phyloP scores from a whole-genome alignment of 73 alveolate species.

The Paramecium sexaurelia region DNA sequence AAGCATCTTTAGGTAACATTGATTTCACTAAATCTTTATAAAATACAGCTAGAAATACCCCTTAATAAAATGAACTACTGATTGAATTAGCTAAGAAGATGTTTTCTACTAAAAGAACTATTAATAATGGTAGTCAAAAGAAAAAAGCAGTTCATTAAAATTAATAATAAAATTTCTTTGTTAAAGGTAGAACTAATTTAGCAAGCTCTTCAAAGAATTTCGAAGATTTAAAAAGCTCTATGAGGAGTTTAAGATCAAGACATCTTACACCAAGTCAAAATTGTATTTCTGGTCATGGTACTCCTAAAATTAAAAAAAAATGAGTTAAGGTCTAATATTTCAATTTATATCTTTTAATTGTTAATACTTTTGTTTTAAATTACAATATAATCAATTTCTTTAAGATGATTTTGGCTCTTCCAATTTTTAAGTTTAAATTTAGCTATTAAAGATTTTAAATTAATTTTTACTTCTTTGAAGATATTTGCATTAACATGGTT shows the following conservation, averaged over 20 bases:
- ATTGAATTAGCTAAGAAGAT: not conserved
- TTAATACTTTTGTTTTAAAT: not conserved
- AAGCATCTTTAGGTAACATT: not conserved
- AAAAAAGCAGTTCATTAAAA: not conserved
- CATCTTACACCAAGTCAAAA: not conserved
- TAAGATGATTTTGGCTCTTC: conserved; percentile 24
- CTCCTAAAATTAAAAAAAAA: not conserved
- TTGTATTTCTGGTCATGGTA: not conserved
- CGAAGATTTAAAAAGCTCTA: conserved; percentile 19
- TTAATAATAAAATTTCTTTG: not conserved
- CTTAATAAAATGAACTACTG: not conserved
- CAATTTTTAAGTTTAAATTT: not conserved
- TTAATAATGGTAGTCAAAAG: not conserved
- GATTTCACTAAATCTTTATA: not conserved
- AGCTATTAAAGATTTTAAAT: not conserved
- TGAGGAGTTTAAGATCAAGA: conserved; percentile 23
- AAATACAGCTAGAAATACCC: not conserved
- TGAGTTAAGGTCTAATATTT: not conserved
- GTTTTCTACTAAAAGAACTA: not conserved
- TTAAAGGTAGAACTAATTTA: not conserved
- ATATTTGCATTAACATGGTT: conserved; percentile 32
- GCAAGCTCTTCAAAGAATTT: not conserved
- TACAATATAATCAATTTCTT: not conserved
- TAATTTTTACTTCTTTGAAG: conserved; percentile 25
- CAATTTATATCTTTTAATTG: not conserved